Conservation (phyloP, 805 yeast genomes). For the Candida qinlingensis region DNA sequence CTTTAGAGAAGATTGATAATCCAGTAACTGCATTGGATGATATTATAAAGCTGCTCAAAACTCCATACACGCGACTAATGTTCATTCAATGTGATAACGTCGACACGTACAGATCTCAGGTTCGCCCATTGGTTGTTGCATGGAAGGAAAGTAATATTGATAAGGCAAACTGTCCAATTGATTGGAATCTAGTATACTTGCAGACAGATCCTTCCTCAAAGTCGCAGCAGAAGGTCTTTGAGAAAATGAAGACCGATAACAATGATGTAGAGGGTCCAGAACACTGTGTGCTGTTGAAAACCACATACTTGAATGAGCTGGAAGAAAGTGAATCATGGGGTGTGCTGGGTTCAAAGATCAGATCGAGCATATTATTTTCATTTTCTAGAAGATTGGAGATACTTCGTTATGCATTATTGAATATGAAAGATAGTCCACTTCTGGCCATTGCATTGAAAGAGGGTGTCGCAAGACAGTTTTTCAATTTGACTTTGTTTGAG, state of each 20-base stretch:
- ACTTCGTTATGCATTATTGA: constrained; percentile 3
- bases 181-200: constrained; percentile 57
- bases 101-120: constrained; percentile 74
- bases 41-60: constrained; percentile 5
- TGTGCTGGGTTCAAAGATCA: constrained; percentile 38
- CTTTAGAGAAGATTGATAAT: background rate
- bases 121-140: constrained; percentile 73
- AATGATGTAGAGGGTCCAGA: constrained; percentile 23
- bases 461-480: constrained; percentile 46
- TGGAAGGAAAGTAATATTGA: constrained; percentile 56
- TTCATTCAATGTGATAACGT: constrained; percentile 59
- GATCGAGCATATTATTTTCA: constrained; percentile 45
- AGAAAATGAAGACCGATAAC: constrained; percentile 52
- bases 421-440: background rate
- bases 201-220: constrained; percentile 33
- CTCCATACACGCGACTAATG: constrained; percentile 61
- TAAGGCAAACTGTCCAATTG: constrained; percentile 40
- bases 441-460: constrained; percentile 36
- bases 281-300: constrained; percentile 34
- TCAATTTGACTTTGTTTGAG: constrained; percentile 50
- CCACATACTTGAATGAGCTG: constrained; percentile 17
- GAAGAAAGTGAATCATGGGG: constrained; percentile 50
- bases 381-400: constrained; percentile 41
- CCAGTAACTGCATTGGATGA: constrained; percentile 4
- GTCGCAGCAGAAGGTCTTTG: constrained; percentile 44